Conservation (phyloP, 495 filamentous ascomycete species). For the Talaromyces thailandensis region DNA sequence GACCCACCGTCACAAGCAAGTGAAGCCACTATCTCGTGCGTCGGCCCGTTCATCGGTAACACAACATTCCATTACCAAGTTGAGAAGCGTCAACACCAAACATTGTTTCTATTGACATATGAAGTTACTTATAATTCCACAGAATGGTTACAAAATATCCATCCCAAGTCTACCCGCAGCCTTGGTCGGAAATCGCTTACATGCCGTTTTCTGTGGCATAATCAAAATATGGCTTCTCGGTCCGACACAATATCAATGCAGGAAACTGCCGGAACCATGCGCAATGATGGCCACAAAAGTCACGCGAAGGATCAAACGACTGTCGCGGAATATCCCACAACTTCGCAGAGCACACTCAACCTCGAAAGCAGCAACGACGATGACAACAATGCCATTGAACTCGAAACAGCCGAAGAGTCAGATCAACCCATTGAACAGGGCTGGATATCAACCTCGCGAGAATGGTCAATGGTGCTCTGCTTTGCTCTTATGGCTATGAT, state of each 20-base stretch:
- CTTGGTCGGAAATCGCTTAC: background rate
- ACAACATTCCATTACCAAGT: background rate
- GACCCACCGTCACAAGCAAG: background rate
- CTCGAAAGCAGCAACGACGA: background rate
- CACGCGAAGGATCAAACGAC: background rate
- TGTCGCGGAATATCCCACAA: background rate
- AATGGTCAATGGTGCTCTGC: constrained; percentile 1
- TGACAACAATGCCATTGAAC: background rate
- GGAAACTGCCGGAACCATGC: background rate
- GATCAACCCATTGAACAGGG: background rate
- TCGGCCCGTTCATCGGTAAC: background rate
- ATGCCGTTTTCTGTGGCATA: background rate
- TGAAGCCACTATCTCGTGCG: background rate
- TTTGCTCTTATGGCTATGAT: constrained; percentile 4
- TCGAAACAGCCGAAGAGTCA: background rate
- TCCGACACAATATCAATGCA: background rate
- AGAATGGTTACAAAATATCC: background rate
- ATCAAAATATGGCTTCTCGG: background rate
- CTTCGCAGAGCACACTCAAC: background rate
- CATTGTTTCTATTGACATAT: background rate
- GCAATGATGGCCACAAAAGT: background rate
- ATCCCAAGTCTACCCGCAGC: background rate
- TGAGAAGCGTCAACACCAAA: background rate
- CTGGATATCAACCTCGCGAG: background rate
- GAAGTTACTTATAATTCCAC: background rate